Percentiles rank a stretch among this genome's conserved stretches.
These are phyloP conservation scores for Fusarium sp. DNA, from an alignment of 2,329 filamentous ascomycete species.

Conservation along the genomic window DNA sequence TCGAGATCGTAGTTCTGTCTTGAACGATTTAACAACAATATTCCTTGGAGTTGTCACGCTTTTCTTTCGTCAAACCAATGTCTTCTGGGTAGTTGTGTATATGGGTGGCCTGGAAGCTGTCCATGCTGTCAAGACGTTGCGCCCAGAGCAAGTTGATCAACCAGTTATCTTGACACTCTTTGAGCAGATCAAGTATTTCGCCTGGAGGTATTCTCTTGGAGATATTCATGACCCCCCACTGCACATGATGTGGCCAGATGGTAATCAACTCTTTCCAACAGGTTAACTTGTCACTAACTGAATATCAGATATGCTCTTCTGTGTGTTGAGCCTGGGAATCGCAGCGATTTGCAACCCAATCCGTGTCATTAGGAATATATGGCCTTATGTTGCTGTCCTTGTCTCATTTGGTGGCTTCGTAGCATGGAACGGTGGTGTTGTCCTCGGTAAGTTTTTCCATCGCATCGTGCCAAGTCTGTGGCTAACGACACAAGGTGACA, in stretches of 20 bases:
- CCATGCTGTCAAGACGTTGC: constrained; percentile 61
- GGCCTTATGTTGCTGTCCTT: constrained; percentile 73
- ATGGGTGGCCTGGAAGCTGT: constrained; percentile 72
- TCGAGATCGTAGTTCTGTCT: constrained; percentile 46
- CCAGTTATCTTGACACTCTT: constrained; percentile 49
- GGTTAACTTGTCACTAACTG: constrained; percentile 20
- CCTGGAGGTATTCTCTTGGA: constrained; percentile 60
- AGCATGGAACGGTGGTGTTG: constrained; percentile 88
- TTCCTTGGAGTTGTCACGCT: constrained; percentile 74
- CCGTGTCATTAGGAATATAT: constrained; percentile 60
- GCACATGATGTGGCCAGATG: constrained; percentile 60
- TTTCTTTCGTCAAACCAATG: constrained; percentile 90
- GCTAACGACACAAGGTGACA: constrained; percentile 74
- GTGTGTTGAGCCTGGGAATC: constrained; percentile 72
- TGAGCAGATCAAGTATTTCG: constrained; percentile 54
- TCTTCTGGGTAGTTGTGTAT: constrained; percentile 92
- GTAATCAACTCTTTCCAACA: constrained; percentile 50
- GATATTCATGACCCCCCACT: constrained; percentile 67
- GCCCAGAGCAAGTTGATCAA: constrained; percentile 47
- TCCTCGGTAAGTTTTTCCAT: constrained; percentile 73
- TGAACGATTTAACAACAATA: constrained; percentile 60
- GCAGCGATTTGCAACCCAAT: constrained; percentile 65
- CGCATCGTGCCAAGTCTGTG: background rate
- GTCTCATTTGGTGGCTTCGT: constrained; percentile 79
- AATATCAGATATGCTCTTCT: constrained; percentile 63